These are phyloP conservation scores for Austroboletus eburneus DNA, from an alignment of 768 basidiomycete species.

Conservation along the genomic window DNA sequence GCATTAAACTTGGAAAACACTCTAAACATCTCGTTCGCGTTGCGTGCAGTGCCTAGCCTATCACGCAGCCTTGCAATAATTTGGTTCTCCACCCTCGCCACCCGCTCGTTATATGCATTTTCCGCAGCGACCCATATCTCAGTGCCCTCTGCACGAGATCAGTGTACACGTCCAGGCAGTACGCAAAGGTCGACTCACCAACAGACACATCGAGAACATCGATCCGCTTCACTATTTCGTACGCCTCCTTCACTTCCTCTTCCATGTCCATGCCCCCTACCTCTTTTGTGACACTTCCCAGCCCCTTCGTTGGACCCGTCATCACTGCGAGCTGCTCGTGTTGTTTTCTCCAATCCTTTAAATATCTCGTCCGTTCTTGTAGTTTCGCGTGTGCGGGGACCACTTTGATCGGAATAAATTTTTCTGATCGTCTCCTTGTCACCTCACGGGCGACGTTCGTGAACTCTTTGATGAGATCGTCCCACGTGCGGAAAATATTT, in stretches of 20 bases:
- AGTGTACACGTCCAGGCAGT: background rate
- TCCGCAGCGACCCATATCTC: constrained; percentile 98
- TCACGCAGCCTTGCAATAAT: constrained; percentile 93
- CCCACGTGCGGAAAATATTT: constrained; percentile 83
- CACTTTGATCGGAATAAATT: constrained; percentile 97
- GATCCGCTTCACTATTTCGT: constrained; percentile 95
- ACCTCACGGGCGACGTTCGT: constrained; percentile 92
- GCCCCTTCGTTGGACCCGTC: constrained; percentile 90
- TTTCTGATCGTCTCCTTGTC: constrained; percentile 81
- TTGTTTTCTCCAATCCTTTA: constrained; percentile 92
- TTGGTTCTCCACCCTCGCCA: constrained; percentile 96
- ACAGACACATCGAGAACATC: constrained; percentile 93
- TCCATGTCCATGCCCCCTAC: constrained; percentile 96
- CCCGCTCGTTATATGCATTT: constrained; percentile 96
- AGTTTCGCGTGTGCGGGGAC: constrained; percentile 85
- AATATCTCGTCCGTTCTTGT: constrained; percentile 81
- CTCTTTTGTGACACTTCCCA: constrained; percentile 68
- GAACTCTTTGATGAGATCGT: constrained; percentile 87
- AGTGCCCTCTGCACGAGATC: constrained; percentile 68
- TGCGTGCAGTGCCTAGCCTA: constrained; percentile 88
- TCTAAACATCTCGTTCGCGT: constrained; percentile 99
- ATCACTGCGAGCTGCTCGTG: constrained; percentile 97
- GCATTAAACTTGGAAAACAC: constrained; percentile 99
- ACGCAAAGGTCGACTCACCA: constrained; percentile 46
- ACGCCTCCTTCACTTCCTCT: constrained; percentile 93